A percentile compares a stretch with the other conserved stretches of the same genome.
These are phyloP conservation scores for Blastobotrys arbuscula DNA, from an alignment of 1,139 yeast species.

Conservation along the genomic window DNA sequence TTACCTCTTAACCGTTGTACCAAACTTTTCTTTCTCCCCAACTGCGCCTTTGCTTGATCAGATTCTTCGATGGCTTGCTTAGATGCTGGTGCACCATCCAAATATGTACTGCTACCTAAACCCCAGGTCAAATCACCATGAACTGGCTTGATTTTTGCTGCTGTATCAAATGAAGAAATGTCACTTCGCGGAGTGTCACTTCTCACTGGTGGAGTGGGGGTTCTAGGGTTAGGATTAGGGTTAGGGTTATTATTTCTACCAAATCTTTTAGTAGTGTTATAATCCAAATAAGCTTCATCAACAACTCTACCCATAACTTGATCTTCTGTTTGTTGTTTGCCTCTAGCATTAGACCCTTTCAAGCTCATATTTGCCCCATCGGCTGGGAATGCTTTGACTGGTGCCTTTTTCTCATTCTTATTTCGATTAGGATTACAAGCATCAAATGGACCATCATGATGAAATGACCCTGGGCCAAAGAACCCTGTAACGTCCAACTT, in stretches of 20 bases:
- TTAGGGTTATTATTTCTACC: background rate
- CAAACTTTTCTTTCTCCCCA: conserved; percentile 57
- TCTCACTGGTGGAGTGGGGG: conserved; percentile 5
- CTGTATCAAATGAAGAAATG: conserved; percentile 51
- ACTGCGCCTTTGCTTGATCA: conserved; percentile 23
- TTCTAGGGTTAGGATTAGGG: background rate
- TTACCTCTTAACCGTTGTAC: conserved; percentile 54
- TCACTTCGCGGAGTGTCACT: conserved; percentile 14
- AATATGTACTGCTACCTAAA: conserved; percentile 80
- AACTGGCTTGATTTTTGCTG: conserved; percentile 59
- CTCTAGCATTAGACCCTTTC: conserved; percentile 46
- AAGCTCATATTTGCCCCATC: conserved; percentile 92
- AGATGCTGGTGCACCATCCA: conserved; percentile 97
- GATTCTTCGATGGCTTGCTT: conserved; percentile 40
- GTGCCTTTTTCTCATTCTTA: conserved; percentile 68
- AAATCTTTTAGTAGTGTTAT: conserved; percentile 5
- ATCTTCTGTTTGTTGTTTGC: conserved; percentile 36
- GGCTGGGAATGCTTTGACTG: conserved; percentile 90
- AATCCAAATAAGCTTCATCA: conserved; percentile 32
- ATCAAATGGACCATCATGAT: conserved; percentile 98
- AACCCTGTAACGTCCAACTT: conserved; percentile 92
- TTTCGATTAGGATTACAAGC: conserved; percentile 97
- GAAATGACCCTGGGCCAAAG: conserved; percentile 91
- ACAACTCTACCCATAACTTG: conserved; percentile 33
- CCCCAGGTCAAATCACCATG: conserved; percentile 87